phyloP scores from a whole-genome alignment of 73 alveolate species.

The Diophrys appendiculata region DNA sequence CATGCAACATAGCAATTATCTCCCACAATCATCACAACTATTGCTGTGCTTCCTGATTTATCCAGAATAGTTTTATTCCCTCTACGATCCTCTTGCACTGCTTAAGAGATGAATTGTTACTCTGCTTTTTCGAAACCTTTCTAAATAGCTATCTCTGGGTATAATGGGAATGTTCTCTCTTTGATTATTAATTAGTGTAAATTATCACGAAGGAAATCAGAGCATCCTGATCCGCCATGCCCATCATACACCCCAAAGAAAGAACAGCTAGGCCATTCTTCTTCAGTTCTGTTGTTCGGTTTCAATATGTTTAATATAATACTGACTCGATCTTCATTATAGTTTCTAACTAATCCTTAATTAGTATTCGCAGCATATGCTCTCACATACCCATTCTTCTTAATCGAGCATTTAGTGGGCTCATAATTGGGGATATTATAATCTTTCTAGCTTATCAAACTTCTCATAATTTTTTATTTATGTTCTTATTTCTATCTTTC shows the following conservation, averaged over 20 bases:
- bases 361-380: constrained; percentile 97
- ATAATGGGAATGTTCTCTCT: constrained; percentile 20
- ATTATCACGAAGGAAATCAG: constrained; percentile 68
- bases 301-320: constrained; percentile 81
- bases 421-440: too few relatives aligned
- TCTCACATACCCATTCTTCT: constrained; percentile 82
- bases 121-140: constrained; percentile 64
- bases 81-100: constrained; percentile 23
- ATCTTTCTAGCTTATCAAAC: too few relatives aligned
- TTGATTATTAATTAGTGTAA: constrained; percentile 70
- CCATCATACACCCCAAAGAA: constrained; percentile 88
- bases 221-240: constrained; percentile 84
- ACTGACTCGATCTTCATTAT: constrained; percentile 96
- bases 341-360: constrained; percentile 94
- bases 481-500: too few relatives aligned
- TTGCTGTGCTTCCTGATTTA: constrained; percentile 73
- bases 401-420: too few relatives aligned
- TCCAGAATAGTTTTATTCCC: constrained; percentile 7
- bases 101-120: constrained; percentile 49
- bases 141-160: constrained; percentile 48
- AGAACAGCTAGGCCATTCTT: constrained; percentile 87
- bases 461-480: too few relatives aligned
- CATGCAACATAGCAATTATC: constrained; percentile 88
- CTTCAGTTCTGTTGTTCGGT: constrained; percentile 62
- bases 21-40: constrained; percentile 63